These are phyloP conservation scores for Fusarium sp. DNA, from an alignment of 2,329 filamentous ascomycete species.

Conservation along the genomic window DNA sequence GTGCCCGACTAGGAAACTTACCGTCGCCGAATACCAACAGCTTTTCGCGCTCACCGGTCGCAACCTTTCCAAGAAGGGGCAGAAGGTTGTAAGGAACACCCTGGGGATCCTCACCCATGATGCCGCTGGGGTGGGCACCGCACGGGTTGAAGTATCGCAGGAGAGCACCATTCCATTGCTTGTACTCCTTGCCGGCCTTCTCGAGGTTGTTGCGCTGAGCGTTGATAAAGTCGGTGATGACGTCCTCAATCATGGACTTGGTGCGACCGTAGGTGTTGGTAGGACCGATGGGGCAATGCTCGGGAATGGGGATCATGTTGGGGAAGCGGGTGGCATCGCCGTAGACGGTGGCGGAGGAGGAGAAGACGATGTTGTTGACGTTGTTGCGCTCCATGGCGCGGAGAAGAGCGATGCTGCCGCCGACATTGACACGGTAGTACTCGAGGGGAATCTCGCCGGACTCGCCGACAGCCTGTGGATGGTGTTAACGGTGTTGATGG, in stretches of 20 bases:
- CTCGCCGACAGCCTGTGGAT: conserved; percentile 88
- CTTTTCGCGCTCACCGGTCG: conserved; percentile 94
- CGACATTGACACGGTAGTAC: conserved; percentile 98
- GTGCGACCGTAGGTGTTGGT: conserved; percentile 99
- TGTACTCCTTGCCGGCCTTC: conserved; percentile 80
- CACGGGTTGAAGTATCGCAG: conserved; percentile 98
- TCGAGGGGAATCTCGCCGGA: conserved; percentile 93
- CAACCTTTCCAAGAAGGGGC: conserved; percentile 93
- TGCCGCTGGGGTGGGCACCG: conserved; percentile 90
- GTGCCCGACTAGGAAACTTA: conserved; percentile 55
- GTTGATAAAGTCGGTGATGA: conserved; percentile 91
- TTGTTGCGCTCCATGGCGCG: conserved; percentile 88
- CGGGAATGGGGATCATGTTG: conserved; percentile 99
- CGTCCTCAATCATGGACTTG: conserved; percentile 89
- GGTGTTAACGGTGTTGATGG: conserved; percentile 14
- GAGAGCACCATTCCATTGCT: conserved; percentile 92
- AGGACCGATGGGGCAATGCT: conserved; percentile 93
- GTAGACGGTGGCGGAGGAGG: conserved; percentile 97
- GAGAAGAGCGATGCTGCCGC: conserved; percentile 88
- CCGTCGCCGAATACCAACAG: conserved; percentile 93
- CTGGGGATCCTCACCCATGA: conserved; percentile 98
- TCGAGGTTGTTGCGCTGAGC: conserved; percentile 84
- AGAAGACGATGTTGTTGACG: conserved; percentile 98
- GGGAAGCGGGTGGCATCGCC: conserved; percentile 95
- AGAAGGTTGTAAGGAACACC: conserved; percentile 96